A percentile compares a stretch with the other conserved stretches of the same genome.
phyloP scores from a whole-genome alignment of 2,329 filamentous ascomycete species.

The Corynespora cassiicola region DNA sequence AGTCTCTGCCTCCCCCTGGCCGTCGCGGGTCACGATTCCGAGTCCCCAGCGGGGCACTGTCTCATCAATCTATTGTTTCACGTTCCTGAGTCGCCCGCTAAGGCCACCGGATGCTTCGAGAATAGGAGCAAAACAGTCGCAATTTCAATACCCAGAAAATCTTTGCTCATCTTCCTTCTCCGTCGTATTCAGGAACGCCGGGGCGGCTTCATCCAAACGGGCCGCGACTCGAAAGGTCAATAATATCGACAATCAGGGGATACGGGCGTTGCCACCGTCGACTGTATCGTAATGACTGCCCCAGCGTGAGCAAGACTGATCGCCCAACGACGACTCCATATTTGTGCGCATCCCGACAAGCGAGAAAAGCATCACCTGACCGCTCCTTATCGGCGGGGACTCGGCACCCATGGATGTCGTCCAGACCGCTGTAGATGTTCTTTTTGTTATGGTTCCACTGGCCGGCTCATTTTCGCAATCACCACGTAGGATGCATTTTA shows the following conservation, averaged over 20 bases:
- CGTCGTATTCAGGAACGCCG: constrained; percentile 4
- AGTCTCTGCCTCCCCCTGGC: background rate
- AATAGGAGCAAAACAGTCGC: constrained; percentile 5
- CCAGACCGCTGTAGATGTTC: too few species aligned
- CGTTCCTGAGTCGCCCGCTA: constrained; percentile 16
- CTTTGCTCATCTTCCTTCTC: constrained; percentile 12
- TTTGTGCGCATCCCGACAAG: too few species aligned
- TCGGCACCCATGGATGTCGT: too few species aligned
- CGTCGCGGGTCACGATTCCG: too few species aligned
- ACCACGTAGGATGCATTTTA: too few species aligned
- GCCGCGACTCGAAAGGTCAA: constrained; percentile 20
- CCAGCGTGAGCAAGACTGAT: too few species aligned
- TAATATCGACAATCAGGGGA: constrained; percentile 26
- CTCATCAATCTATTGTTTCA: constrained; percentile 32
- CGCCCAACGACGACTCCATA: too few species aligned
- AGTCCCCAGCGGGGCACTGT: constrained; percentile 5
- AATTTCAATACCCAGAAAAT: constrained; percentile 2
- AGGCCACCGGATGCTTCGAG: constrained; percentile 9
- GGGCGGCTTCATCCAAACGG: constrained; percentile 18
- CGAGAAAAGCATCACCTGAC: too few species aligned
- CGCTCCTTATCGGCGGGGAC: too few species aligned
- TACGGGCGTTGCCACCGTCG: constrained; percentile 18
- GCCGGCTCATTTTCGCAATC: too few species aligned
- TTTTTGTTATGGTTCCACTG: too few species aligned
- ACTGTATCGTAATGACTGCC: too few species aligned